Conservation (phyloP, 768 basidiomycete species). For the Cystofilobasidium capitatum region DNA sequence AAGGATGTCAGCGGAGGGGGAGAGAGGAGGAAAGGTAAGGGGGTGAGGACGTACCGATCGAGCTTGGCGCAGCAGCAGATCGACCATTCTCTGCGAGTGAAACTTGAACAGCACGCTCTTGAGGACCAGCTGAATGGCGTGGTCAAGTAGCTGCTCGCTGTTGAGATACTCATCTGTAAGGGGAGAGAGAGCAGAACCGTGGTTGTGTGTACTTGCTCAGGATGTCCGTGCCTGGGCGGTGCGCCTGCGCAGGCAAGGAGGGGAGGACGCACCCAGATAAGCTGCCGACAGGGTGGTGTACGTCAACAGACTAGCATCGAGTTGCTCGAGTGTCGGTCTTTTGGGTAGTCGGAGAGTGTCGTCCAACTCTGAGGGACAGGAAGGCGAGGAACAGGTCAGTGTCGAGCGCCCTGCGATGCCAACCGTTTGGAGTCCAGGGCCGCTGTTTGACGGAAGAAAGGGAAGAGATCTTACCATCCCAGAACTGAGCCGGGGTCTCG, state of each 20-base stretch:
- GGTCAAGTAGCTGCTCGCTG: constrained; percentile 69
- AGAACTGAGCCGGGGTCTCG: constrained; percentile 17
- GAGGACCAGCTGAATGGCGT: constrained; percentile 66
- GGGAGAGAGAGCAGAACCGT: constrained; percentile 22
- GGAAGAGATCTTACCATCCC: constrained; percentile 14
- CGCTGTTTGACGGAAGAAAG: background rate
- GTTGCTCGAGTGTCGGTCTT: constrained; percentile 55
- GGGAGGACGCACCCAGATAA: constrained; percentile 66
- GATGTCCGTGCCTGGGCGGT: background rate
- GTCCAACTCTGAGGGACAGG: constrained; percentile 61
- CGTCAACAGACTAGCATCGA: constrained; percentile 69
- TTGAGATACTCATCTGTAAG: constrained; percentile 70
- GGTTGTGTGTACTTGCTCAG: background rate
- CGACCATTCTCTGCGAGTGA: constrained; percentile 85
- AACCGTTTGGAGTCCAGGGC: background rate
- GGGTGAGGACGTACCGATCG: constrained; percentile 21
- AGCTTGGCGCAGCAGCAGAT: constrained; percentile 59
- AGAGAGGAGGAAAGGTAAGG: constrained; percentile 26
- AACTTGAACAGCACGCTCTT: constrained; percentile 79
- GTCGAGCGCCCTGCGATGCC: background rate
- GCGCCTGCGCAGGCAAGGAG: constrained; percentile 17
- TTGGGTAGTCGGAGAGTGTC: constrained; percentile 62
- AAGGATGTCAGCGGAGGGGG: background rate
- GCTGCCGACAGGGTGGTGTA: constrained; percentile 69
- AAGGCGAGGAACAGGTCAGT: background rate